phyloP scores from a whole-genome alignment of 495 filamentous ascomycete genomes.

The Neurospora sp. region DNA sequence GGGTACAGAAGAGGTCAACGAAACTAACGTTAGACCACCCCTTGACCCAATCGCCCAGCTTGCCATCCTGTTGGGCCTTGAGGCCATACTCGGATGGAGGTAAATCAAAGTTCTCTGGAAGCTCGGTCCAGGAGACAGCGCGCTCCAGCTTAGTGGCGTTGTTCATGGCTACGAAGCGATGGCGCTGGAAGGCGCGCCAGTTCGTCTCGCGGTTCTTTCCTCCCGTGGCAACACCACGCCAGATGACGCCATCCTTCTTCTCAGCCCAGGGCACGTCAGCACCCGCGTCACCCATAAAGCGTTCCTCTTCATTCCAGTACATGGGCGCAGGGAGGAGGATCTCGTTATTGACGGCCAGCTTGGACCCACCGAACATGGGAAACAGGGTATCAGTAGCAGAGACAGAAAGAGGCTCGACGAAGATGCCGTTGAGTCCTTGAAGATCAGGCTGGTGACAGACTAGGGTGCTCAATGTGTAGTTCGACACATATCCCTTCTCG shows the following conservation, averaged over 20 bases:
- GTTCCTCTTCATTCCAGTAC: conserved; percentile 60
- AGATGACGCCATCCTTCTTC: conserved; percentile 48
- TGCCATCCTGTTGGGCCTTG: conserved; percentile 13
- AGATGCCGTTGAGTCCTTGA: conserved; percentile 55
- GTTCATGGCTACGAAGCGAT: conserved; percentile 60
- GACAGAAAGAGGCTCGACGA: conserved; percentile 55
- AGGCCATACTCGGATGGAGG: conserved; percentile 25
- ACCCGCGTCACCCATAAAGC: conserved; percentile 55
- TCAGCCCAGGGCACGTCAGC: conserved; percentile 38
- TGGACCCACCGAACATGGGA: conserved; percentile 67
- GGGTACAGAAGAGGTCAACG: conserved; percentile 32
- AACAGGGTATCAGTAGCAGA: conserved; percentile 46
- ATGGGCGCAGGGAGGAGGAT: conserved; percentile 69
- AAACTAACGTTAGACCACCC: conserved; percentile 32
- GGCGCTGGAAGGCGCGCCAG: conserved; percentile 62
- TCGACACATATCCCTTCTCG: conserved; percentile 49
- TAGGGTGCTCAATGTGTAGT: conserved; percentile 55
- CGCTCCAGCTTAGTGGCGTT: conserved; percentile 49
- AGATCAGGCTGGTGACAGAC: conserved; percentile 54
- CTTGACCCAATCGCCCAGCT: conserved; percentile 28
- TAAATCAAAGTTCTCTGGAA: conserved; percentile 27
- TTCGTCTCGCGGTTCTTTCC: conserved; percentile 53
- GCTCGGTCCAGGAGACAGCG: conserved; percentile 25
- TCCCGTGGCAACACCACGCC: conserved; percentile 63
- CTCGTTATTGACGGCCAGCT: conserved; percentile 70